Evolutionary conservation across 2,329 filamentous ascomycete species (phyloP).

Genomic region (Xylariaceae sp.): DNA sequence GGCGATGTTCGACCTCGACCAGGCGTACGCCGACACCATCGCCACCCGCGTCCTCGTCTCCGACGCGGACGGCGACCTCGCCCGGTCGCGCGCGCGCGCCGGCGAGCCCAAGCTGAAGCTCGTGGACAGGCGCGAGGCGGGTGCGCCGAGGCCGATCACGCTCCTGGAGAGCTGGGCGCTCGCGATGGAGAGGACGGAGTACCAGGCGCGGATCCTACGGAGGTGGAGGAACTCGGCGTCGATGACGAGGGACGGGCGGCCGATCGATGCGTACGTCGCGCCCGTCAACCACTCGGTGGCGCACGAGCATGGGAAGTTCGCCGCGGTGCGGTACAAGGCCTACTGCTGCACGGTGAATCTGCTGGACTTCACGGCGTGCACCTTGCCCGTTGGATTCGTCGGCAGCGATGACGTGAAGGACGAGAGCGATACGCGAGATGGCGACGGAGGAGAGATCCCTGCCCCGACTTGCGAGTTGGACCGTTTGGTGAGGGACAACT

Average conservation of each 20-base stretch:
- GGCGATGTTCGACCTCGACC: conserved; percentile 1
- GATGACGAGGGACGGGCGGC: background rate
- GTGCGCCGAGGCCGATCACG: background rate
- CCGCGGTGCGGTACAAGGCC: background rate
- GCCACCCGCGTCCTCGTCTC: background rate
- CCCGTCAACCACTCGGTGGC: conserved; percentile 2
- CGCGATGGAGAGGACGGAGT: conserved; percentile 1
- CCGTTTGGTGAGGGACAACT: background rate
- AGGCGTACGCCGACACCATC: background rate
- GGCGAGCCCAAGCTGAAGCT: conserved; percentile 1
- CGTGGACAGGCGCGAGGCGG: background rate
- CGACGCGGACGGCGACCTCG: background rate
- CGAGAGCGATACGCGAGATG: background rate
- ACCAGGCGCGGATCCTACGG: conserved; percentile 1
- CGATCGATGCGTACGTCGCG: conserved; percentile 1
- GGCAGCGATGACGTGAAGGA: background rate
- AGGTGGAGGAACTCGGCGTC: background rate
- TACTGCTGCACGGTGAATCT: background rate
- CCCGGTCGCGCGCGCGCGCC: background rate
- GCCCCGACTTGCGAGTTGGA: background rate
- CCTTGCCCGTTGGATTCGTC: conserved; percentile 1
- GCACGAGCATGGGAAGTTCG: conserved; percentile 1
- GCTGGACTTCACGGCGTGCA: conserved; percentile 1
- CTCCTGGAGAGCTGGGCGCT: conserved; percentile 2
- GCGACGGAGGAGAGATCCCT: background rate